Conservation (phyloP, 2,329 filamentous ascomycete genomes). For the Tolypocladium endophyticum region DNA sequence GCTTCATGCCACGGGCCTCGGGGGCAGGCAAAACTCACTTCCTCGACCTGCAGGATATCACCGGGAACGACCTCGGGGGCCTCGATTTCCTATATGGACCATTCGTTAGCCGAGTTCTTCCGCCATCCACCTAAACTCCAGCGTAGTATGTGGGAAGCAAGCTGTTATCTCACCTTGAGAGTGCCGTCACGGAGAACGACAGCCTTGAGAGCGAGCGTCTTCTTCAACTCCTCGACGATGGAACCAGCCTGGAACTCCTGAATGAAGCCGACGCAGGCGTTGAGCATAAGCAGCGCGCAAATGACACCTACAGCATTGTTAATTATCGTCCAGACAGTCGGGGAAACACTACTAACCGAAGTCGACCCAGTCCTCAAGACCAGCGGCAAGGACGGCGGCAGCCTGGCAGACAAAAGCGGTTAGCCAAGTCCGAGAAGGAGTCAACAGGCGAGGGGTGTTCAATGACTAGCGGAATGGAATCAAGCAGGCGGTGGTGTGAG, state of each 20-base stretch:
- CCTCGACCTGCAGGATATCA: constrained; percentile 82
- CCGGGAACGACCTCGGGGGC: constrained; percentile 78
- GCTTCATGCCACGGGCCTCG: background rate
- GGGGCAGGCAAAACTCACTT: constrained; percentile 23
- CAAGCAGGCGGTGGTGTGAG: background rate
- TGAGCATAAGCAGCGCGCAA: constrained; percentile 70
- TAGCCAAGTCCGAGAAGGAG: constrained; percentile 8
- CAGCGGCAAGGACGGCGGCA: constrained; percentile 70
- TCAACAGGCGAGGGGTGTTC: background rate
- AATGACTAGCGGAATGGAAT: background rate
- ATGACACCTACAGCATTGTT: no score
- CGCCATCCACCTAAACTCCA: no score
- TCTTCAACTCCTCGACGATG: constrained; percentile 85
- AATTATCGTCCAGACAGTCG: no score
- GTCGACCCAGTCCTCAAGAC: constrained; percentile 84
- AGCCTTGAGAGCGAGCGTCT: constrained; percentile 80
- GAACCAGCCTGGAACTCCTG: constrained; percentile 86
- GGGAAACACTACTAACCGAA: no score
- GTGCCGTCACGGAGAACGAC: constrained; percentile 71
- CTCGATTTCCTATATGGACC: constrained; percentile 75
- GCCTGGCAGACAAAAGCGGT: constrained; percentile 30
- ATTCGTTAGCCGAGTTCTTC: no score
- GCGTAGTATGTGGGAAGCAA: no score
- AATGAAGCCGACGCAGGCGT: constrained; percentile 76
- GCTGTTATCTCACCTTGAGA: no score